These are phyloP conservation scores for Naganishia antarctica DNA, from an alignment of 768 basidiomycete species.

Conservation along the genomic window DNA sequence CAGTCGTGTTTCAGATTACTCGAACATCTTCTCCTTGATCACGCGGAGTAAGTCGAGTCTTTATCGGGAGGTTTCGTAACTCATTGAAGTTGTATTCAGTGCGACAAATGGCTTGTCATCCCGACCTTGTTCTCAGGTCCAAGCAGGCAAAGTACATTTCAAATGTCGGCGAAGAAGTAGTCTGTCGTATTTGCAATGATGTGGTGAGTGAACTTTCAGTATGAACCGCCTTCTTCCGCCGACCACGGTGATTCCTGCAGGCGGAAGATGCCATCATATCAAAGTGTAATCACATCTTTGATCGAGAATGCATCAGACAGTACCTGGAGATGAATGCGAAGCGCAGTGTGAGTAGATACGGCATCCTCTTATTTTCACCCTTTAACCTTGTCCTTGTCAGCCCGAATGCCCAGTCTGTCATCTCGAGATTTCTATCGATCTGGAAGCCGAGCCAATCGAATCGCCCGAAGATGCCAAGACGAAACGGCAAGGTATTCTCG, in stretches of 20 bases:
- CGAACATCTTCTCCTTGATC: constrained; percentile 57
- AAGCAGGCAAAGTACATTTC: constrained; percentile 58
- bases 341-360: constrained; percentile 1
- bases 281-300: constrained; percentile 88
- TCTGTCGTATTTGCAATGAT: constrained; percentile 95
- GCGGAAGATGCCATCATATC: constrained; percentile 93
- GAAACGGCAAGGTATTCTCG: constrained; percentile 83
- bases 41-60: constrained; percentile 66
- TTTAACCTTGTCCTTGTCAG: not conserved
- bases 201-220: constrained; percentile 53
- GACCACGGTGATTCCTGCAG: constrained; percentile 24
- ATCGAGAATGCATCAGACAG: constrained; percentile 90
- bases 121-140: constrained; percentile 84
- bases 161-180: constrained; percentile 65
- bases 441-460: constrained; percentile 90
- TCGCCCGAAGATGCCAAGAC: constrained; percentile 58
- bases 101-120: constrained; percentile 55
- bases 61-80: not conserved
- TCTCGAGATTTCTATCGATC: constrained; percentile 81
- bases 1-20: constrained; percentile 42
- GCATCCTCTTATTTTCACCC: not conserved
- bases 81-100: constrained; percentile 29
- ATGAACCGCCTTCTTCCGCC: not conserved
- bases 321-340: constrained; percentile 68
- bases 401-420: constrained; percentile 95